These are phyloP conservation scores for Zygoascus sp. DNA, from an alignment of 1,139 yeast genomes.

Conservation along the genomic window DNA sequence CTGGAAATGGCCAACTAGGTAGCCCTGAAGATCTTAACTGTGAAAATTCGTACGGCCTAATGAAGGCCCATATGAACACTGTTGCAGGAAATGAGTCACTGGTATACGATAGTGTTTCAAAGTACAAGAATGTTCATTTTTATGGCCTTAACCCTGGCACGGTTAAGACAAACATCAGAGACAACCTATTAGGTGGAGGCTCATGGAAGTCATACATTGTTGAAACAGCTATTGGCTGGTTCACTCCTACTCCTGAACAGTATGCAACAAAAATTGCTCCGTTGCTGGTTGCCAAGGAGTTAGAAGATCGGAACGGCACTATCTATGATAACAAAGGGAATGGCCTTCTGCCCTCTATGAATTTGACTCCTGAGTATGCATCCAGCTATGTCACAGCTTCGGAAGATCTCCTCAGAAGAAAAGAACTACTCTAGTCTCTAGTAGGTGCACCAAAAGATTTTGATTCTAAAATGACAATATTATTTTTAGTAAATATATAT, in stretches of 20 bases:
- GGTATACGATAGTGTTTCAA: neutral
- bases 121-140: neutral
- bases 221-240: neutral
- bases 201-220: neutral
- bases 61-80: conserved; percentile 4
- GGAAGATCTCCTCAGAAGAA: neutral
- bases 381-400: neutral
- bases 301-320: neutral
- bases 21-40: neutral
- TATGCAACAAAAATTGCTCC: neutral
- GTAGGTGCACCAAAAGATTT: no score
- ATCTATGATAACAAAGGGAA: neutral
- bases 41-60: neutral
- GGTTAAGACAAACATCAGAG: neutral
- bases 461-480: no score
- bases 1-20: neutral
- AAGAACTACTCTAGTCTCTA: no score
- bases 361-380: neutral
- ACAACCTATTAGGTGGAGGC: neutral
- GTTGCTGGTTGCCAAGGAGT: neutral
- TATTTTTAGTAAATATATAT: no score
- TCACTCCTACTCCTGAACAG: neutral
- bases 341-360: neutral
- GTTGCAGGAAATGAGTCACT: neutral
- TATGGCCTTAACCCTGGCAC: neutral